Evolutionary conservation across 306 rosid species (phyloP), one percentile per base, ranked within the genome.

Genomic region (Adenanthera pavonina): DNA sequence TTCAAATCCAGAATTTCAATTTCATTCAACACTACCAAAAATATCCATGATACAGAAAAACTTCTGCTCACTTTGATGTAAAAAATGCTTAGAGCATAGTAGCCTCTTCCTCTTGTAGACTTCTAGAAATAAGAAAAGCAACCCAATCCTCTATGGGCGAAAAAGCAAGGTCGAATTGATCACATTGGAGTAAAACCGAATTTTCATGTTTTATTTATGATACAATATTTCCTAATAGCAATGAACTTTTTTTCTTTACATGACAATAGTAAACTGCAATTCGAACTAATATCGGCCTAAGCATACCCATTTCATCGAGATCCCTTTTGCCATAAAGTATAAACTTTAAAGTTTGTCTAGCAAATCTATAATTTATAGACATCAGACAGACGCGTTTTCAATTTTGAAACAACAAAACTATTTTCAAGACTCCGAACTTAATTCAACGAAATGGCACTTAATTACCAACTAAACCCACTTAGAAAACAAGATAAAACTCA

Each of bases 1-100:
- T 83, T 30, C 10, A 36, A 44, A 61, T 60, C 59, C 74, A 81
- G 54, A 73, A 56, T 4, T 36, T 19, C 40, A 78, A 40, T 54
- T 5, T 19, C 65, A 78, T 43, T 43, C 17, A 51, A 78, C 75
- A 6, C 74, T 47, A 81, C 46, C 48, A 11, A 62, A 80, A 66
- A 47, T 19, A 34, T 4, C 41, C 2, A 30, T 6, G 59, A 20
- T 6, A 49, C 16, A 0, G 54, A 30, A 71, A 35, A 14, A 48
- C n/a, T 20, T 57, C 44, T 15, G 13, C 44, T 44, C 69, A 35
- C 1, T 30, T 12, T 15, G 20, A 36, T 65, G n/a, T 14, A 15
- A 15, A 35, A 34, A 65, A 65, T 36, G 47, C 49, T 38, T 38
- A 16, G 61, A 40, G 49, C 49, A 8, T 6, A 66, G 72, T 40